phyloP scores from a whole-genome alignment of 352 stramenopile genomes.

The Globisporangium yorkense region DNA sequence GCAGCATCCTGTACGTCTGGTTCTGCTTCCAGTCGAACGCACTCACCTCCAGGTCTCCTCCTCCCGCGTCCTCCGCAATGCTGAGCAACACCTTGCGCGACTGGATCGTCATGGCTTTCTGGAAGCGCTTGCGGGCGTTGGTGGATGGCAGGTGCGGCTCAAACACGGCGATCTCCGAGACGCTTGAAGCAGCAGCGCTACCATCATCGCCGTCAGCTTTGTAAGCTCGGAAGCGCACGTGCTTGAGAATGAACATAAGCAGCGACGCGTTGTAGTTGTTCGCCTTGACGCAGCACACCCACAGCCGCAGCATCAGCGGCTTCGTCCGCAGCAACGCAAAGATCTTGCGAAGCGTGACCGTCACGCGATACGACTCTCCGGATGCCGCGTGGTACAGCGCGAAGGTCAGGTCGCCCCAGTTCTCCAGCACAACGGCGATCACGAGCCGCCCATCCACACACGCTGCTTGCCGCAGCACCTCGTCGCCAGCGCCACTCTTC shows the following conservation, averaged over 20 bases:
- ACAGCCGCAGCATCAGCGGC: conserved; percentile 49
- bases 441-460: conserved; percentile 43
- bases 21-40: conserved; percentile 38
- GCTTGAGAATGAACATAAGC: conserved; percentile 37
- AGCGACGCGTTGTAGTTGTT: conserved; percentile 54
- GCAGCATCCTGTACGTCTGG: conserved; percentile 29
- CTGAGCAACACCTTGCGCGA: conserved; percentile 36
- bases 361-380: conserved; percentile 25
- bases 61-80: conserved; percentile 24
- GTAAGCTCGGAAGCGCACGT: conserved; percentile 20
- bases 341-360: conserved; percentile 23
- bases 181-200: not conserved
- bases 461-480: conserved; percentile 52
- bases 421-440: conserved; percentile 60
- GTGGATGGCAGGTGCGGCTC: not conserved
- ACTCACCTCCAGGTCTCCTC: conserved; percentile 37
- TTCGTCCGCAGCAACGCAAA: conserved; percentile 31
- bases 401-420: conserved; percentile 69
- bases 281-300: conserved; percentile 60
- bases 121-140: conserved; percentile 14
- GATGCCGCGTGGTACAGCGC: conserved; percentile 42
- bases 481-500: conserved; percentile 65
- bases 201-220: not conserved
- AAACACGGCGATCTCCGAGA: conserved; percentile 2
- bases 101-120: conserved; percentile 29